phyloP scores from a whole-genome alignment of 2,329 filamentous ascomycete genomes.

The Stagonosporopsis chrysanthemi region DNA sequence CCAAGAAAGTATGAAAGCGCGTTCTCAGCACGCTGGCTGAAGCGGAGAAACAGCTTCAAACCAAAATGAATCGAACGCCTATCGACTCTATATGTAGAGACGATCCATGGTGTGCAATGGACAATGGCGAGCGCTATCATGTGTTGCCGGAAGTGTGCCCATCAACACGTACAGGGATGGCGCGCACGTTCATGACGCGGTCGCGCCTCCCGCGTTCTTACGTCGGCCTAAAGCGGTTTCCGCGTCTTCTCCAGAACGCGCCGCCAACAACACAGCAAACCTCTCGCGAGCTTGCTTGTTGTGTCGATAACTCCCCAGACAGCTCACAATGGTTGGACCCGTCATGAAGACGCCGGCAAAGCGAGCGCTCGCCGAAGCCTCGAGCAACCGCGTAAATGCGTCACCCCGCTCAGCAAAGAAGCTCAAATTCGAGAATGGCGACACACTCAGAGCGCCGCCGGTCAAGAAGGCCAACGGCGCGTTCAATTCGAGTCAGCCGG shows the following conservation, averaged over 20 bases:
- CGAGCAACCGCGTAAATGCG: slow-evolving; percentile 53
- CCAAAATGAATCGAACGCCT: neutral
- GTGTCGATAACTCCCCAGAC: neutral
- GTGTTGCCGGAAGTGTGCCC: slow-evolving; percentile 13
- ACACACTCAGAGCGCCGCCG: slow-evolving; percentile 66
- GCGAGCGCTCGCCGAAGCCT: slow-evolving; percentile 56
- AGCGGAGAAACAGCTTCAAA: neutral
- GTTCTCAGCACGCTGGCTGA: neutral
- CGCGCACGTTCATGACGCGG: slow-evolving; percentile 29
- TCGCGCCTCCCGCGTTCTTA: slow-evolving; percentile 42
- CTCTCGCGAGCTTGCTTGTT: neutral
- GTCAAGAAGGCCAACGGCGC: slow-evolving; percentile 69
- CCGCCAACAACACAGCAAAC: slow-evolving; percentile 5
- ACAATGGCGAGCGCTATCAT: no score
- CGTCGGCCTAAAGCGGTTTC: slow-evolving; percentile 29
- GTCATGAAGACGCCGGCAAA: slow-evolving; percentile 52
- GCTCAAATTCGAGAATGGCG: slow-evolving; percentile 75
- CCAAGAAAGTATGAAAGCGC: no score
- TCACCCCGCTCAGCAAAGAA: slow-evolving; percentile 73
- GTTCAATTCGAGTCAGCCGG: slow-evolving; percentile 72
- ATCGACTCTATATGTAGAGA: neutral
- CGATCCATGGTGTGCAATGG: no score
- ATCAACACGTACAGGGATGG: slow-evolving; percentile 37
- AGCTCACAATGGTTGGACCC: slow-evolving; percentile 42
- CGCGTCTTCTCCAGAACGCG: slow-evolving; percentile 22